phyloP scores from a whole-genome alignment of 257 asterid genomes.

The Marsdenia floribunda region DNA sequence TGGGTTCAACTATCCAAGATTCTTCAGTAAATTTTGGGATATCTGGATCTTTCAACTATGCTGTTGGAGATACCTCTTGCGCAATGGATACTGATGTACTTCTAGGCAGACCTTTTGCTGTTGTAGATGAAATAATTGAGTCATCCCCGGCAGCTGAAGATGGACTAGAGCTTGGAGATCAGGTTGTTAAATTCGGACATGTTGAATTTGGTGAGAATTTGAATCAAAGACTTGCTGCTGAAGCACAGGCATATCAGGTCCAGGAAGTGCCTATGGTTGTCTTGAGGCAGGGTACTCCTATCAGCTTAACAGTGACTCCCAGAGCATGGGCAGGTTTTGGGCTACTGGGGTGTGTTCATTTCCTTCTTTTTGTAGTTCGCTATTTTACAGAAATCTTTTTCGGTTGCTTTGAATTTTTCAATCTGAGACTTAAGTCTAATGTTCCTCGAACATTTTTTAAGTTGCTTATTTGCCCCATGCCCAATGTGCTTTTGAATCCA shows the following conservation, averaged over 20 bases:
- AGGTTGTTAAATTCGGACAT: conserved; percentile 74
- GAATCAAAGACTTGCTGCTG: conserved; percentile 69
- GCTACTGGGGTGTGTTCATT: conserved; percentile 58
- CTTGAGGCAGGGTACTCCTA: conserved; percentile 64
- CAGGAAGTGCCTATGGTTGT: conserved; percentile 52
- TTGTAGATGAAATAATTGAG: conserved; percentile 84
- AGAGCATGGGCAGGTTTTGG: conserved; percentile 92
- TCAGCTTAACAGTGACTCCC: conserved; percentile 64
- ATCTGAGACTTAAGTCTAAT: not conserved
- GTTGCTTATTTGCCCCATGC: not conserved
- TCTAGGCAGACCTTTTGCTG: conserved; percentile 69
- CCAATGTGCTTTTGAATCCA: not conserved
- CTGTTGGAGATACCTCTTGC: conserved; percentile 30
- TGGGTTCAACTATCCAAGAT: conserved; percentile 31
- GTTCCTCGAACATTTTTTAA: not conserved
- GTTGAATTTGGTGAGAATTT: conserved; percentile 69
- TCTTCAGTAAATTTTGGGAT: conserved; percentile 25
- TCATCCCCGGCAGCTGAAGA: conserved; percentile 95
- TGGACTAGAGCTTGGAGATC: conserved; percentile 95
- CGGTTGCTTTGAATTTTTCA: conserved; percentile 1
- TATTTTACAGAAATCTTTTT: not conserved
- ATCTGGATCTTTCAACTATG: conserved; percentile 27
- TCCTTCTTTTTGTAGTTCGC: not conserved
- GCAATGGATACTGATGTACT: conserved; percentile 53
- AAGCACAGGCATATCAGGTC: conserved; percentile 63